Conservation (phyloP, 2,329 filamentous ascomycete genomes). For the Beauveria asiatica region DNA sequence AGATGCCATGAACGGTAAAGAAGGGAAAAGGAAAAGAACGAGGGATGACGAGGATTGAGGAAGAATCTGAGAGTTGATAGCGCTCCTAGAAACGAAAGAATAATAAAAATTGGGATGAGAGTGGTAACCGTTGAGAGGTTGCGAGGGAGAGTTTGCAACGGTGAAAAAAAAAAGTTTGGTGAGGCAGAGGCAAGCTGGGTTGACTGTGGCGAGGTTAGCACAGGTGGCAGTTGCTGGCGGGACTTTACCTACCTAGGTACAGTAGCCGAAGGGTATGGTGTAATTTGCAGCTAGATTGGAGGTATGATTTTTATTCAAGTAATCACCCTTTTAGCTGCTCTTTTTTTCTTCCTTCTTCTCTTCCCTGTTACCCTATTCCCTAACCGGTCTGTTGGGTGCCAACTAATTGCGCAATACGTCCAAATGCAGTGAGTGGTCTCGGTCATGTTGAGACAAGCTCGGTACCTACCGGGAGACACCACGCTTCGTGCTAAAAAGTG, state of each 20-base stretch:
- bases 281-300: too few species aligned
- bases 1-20: background rate
- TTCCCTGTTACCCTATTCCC: too few species aligned
- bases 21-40: background rate
- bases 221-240: background rate
- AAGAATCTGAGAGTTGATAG: background rate
- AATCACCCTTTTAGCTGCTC: background rate
- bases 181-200: background rate
- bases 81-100: background rate
- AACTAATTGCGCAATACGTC: too few species aligned
- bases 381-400: too few species aligned
- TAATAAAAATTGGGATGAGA: background rate
- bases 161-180: conserved; percentile 1
- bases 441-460: too few species aligned
- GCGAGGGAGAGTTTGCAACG: background rate
- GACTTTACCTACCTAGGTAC: background rate
- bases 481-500: too few species aligned
- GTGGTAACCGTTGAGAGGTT: background rate
- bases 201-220: conserved; percentile 1
- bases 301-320: background rate
- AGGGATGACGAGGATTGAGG: background rate
- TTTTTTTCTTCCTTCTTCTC: background rate
- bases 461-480: too few species aligned
- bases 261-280: background rate
- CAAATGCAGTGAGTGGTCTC: too few species aligned